Conservation (phyloP, 2,329 filamentous ascomycete genomes). For the Aspergillus brasiliensis region DNA sequence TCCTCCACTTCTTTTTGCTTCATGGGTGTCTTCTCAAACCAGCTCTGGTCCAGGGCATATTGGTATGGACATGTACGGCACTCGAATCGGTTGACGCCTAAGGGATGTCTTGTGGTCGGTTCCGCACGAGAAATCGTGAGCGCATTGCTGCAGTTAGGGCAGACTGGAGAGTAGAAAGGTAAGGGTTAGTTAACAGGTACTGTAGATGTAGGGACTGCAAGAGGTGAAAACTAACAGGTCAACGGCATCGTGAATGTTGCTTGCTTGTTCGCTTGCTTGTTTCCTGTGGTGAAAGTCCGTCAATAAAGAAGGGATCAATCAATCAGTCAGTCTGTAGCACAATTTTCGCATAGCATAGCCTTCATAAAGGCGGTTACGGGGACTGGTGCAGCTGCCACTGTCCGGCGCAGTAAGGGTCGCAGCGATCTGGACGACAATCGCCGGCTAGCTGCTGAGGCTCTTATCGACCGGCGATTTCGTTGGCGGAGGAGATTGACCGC, state of each 20-base stretch:
- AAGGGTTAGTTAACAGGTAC: constrained; percentile 18
- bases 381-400: constrained; percentile 4
- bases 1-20: constrained; percentile 85
- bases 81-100: constrained; percentile 76
- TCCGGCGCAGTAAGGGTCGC: constrained; percentile 16
- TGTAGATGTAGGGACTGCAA: not conserved
- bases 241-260: constrained; percentile 36
- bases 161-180: constrained; percentile 38
- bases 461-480: constrained; percentile 19
- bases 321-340: constrained; percentile 6
- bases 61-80: constrained; percentile 96
- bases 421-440: constrained; percentile 12
- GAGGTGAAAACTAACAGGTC: constrained; percentile 35
- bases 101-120: constrained; percentile 39
- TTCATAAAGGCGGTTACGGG: constrained; percentile 4
- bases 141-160: constrained; percentile 53
- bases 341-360: constrained; percentile 5
- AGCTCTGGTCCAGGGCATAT: constrained; percentile 74
- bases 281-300: not conserved
- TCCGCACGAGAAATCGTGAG: constrained; percentile 49
- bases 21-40: constrained; percentile 79
- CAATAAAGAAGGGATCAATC: not conserved
- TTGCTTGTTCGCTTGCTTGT: not conserved
- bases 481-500: constrained; percentile 18
- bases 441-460: constrained; percentile 8